Percentiles rank a stretch among this genome's conserved stretches.
These are phyloP conservation scores for Coemansia sp. DNA, from an alignment of 371 early-diverging fungal species.

Conservation along the genomic window DNA sequence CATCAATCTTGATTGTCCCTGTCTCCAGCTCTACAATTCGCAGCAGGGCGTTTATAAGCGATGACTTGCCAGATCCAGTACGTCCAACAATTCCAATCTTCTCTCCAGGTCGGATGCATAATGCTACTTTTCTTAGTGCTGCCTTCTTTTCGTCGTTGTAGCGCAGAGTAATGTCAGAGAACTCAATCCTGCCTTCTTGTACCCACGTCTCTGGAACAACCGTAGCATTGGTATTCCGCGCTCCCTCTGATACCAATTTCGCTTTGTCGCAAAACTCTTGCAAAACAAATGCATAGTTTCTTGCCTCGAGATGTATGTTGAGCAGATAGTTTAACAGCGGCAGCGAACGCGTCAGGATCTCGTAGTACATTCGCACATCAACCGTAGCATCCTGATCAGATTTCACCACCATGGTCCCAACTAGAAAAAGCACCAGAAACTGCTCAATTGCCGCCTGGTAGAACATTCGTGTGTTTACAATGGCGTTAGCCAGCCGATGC, in stretches of 20 bases:
- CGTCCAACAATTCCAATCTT: conserved; percentile 58
- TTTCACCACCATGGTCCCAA: conserved; percentile 8
- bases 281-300: conserved; percentile 58
- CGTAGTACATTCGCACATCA: conserved; percentile 31
- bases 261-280: conserved; percentile 50
- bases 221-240: conserved; percentile 2
- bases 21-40: conserved; percentile 59
- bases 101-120: conserved; percentile 51
- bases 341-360: conserved; percentile 52
- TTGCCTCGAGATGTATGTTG: conserved; percentile 55
- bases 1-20: conserved; percentile 60
- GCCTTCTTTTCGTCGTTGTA: conserved; percentile 23
- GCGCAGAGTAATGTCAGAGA: conserved; percentile 26
- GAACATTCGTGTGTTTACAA: background rate
- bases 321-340: conserved; percentile 52
- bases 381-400: conserved; percentile 14
- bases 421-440: conserved; percentile 3
- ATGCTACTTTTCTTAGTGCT: conserved; percentile 51
- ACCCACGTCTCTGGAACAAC: conserved; percentile 19
- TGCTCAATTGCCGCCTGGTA: conserved; percentile 3
- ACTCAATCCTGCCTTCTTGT: conserved; percentile 42
- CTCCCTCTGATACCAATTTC: conserved; percentile 12
- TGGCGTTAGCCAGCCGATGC: conserved; percentile 13
- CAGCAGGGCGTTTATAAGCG: conserved; percentile 58
- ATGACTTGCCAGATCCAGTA: conserved; percentile 66